Conservation (phyloP, 108 stramenopile genomes). For the Conticribra weissflogii region DNA sequence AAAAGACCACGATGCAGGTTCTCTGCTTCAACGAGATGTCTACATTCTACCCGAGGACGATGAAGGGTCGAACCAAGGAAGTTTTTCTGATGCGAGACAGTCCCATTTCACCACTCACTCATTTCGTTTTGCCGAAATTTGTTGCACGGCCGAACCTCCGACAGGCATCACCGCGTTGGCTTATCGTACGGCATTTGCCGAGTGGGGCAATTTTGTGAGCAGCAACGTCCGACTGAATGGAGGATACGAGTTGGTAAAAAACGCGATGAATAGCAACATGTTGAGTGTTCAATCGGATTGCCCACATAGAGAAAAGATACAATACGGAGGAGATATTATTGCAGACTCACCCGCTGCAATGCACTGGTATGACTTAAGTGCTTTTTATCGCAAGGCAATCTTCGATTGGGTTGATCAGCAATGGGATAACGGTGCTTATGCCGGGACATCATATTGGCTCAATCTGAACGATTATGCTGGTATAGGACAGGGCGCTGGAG, state of each 20-base stretch:
- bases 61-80: conserved; percentile 25
- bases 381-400: conserved; percentile 56
- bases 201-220: conserved; percentile 45
- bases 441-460: conserved; percentile 50
- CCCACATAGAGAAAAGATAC: conserved; percentile 66
- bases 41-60: conserved; percentile 40
- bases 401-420: conserved; percentile 49
- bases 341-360: conserved; percentile 49
- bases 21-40: conserved; percentile 47
- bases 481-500: conserved; percentile 36
- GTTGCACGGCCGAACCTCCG: conserved; percentile 45
- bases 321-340: conserved; percentile 58
- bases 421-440: conserved; percentile 48
- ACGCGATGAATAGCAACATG: conserved; percentile 53
- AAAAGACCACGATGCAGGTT: conserved; percentile 41
- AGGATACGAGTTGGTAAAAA: conserved; percentile 45
- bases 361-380: conserved; percentile 50
- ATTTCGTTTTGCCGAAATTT: conserved; percentile 52
- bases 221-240: conserved; percentile 50
- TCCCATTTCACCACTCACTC: conserved; percentile 54
- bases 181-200: conserved; percentile 43
- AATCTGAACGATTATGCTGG: conserved; percentile 44
- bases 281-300: conserved; percentile 62
- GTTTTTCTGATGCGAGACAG: conserved; percentile 43
- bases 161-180: conserved; percentile 31